A percentile compares a stretch with the other conserved stretches of the same genome.
These are phyloP conservation scores for Noccaea caerulescens DNA, from an alignment of 345 rosid species.

Conservation along the genomic window DNA sequence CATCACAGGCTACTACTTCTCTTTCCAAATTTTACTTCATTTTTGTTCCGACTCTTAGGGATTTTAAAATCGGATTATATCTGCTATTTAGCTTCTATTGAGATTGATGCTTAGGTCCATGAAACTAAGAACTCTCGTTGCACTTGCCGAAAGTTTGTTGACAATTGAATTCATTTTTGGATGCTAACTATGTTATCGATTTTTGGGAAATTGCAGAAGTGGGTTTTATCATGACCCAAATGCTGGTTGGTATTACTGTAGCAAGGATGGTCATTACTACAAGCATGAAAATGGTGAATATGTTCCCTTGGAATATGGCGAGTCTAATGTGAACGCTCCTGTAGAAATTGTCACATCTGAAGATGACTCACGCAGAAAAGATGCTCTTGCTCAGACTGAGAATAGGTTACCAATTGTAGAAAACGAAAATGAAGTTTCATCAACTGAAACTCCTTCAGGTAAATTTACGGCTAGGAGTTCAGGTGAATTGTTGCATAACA, in stretches of 20 bases:
- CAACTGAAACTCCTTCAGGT: conserved; percentile 31
- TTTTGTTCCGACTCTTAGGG: not conserved
- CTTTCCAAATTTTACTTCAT: conserved; percentile 18
- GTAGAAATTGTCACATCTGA: conserved; percentile 35
- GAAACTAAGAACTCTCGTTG: not conserved
- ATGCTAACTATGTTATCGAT: conserved; percentile 17
- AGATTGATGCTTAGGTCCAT: not conserved
- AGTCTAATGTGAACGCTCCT: conserved; percentile 32
- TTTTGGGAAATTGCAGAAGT: conserved; percentile 53
- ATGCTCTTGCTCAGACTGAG: conserved; percentile 19
- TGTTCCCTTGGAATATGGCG: conserved; percentile 54
- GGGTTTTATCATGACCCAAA: conserved; percentile 86
- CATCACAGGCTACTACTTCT: conserved; percentile 65
- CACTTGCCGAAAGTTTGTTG: not conserved
- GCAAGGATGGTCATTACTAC: conserved; percentile 78
- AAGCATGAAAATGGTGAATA: conserved; percentile 77
- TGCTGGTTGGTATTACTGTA: conserved; percentile 92
- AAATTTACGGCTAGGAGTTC: not conserved
- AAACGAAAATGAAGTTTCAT: conserved; percentile 40
- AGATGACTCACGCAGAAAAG: conserved; percentile 38
- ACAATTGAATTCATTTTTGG: conserved; percentile 16
- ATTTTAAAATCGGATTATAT: not conserved
- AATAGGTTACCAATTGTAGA: conserved; percentile 6
- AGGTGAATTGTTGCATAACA: not conserved
- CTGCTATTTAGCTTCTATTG: not conserved